A percentile compares a stretch with the other conserved stretches of the same genome.
Conservation (phyloP, 2,329 filamentous ascomycete genomes). For the Fusarium robinianum region DNA sequence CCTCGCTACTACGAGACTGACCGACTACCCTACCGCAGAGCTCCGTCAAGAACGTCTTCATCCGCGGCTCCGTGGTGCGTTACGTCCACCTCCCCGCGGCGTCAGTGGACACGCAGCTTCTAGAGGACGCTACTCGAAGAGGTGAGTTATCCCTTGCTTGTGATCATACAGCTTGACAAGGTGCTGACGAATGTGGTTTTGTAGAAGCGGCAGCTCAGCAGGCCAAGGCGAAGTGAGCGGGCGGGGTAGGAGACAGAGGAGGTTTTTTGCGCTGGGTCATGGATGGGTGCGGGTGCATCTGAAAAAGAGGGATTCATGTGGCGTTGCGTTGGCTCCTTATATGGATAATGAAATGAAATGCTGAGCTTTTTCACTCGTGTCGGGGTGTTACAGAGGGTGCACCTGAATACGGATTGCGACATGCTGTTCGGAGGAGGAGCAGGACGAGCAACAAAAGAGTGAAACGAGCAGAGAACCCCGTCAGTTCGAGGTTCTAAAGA, state of each 20-base stretch:
- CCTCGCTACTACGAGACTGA: conserved; percentile 1
- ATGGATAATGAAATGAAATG: conserved; percentile 38
- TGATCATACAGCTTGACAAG: background rate
- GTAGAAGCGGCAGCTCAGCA: conserved; percentile 62
- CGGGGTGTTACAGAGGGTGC: background rate
- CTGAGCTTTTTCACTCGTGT: conserved; percentile 23
- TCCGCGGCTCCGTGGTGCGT: conserved; percentile 87
- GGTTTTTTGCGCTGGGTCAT: conserved; percentile 11
- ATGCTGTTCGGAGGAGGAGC: too few relatives aligned
- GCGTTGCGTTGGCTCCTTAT: conserved; percentile 39
- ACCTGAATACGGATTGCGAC: background rate
- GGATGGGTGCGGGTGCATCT: conserved; percentile 23
- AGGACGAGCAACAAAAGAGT: too few relatives aligned
- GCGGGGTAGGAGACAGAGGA: conserved; percentile 1
- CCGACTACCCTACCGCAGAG: conserved; percentile 48
- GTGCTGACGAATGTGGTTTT: conserved; percentile 14
- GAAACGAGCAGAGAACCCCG: too few relatives aligned
- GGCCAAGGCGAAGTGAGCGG: conserved; percentile 57
- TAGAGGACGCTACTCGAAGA: conserved; percentile 91
- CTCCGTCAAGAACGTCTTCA: conserved; percentile 94
- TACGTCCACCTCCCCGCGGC: conserved; percentile 86
- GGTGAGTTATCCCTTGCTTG: conserved; percentile 55
- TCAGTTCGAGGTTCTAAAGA: too few relatives aligned
- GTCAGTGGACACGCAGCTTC: conserved; percentile 80
- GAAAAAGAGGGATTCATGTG: conserved; percentile 29